These are phyloP conservation scores for Apiospora rasikravindrae DNA, from an alignment of 2,329 filamentous ascomycete species.

Conservation along the genomic window DNA sequence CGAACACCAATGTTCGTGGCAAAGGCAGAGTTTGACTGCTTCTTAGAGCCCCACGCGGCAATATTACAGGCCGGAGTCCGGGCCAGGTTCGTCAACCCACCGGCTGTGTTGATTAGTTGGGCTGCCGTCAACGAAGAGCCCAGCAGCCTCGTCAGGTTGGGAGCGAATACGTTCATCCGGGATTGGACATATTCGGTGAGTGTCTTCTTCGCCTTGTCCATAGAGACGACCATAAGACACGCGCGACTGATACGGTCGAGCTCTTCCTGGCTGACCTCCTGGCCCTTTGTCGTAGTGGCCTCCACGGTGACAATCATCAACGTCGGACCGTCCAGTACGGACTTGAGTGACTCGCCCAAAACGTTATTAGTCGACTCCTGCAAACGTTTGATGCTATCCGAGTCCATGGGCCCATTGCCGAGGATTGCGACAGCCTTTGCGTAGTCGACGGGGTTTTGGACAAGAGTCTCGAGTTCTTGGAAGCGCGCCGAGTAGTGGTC, in stretches of 20 bases:
- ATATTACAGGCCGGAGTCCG: conserved; percentile 95
- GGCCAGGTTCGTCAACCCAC: conserved; percentile 84
- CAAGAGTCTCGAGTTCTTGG: conserved; percentile 86
- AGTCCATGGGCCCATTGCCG: conserved; percentile 87
- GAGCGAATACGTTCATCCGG: conserved; percentile 94
- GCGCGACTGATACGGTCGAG: conserved; percentile 75
- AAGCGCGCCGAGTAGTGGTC: conserved; percentile 96
- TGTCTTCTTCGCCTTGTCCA: conserved; percentile 85
- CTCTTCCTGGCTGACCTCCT: conserved; percentile 76
- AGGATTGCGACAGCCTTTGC: conserved; percentile 94
- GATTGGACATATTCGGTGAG: conserved; percentile 95
- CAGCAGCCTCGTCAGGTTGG: conserved; percentile 88
- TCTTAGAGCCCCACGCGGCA: conserved; percentile 87
- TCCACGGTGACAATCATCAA: conserved; percentile 97
- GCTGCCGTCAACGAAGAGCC: conserved; percentile 86
- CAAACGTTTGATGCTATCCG: conserved; percentile 78
- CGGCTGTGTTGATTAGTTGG: conserved; percentile 93
- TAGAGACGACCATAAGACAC: conserved; percentile 85
- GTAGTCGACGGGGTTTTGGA: conserved; percentile 92
- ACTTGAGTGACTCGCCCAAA: conserved; percentile 74
- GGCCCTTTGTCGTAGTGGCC: conserved; percentile 86
- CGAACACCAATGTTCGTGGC: conserved; percentile 91
- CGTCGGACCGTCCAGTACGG: conserved; percentile 84
- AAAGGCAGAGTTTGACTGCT: conserved; percentile 72
- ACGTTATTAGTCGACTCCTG: conserved; percentile 80